phyloP scores from a whole-genome alignment of 495 filamentous ascomycete species.

The Penicillium bialowiezense region DNA sequence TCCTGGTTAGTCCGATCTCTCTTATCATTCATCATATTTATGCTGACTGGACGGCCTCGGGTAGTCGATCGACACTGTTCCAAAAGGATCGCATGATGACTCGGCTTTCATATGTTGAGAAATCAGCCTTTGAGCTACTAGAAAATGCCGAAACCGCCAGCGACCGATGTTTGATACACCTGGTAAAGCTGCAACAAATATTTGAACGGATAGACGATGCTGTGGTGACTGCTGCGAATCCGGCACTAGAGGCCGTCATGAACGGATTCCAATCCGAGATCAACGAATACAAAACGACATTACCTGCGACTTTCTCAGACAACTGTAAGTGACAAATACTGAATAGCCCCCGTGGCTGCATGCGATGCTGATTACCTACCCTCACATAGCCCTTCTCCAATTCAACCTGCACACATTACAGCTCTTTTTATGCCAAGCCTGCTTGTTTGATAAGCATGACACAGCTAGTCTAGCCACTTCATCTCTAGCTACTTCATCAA shows the following conservation, averaged over 20 bases:
- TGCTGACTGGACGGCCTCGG: background rate
- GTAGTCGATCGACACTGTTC: conserved; percentile 3
- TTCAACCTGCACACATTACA: conserved; percentile 1
- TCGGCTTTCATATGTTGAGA: background rate
- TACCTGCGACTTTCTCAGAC: background rate
- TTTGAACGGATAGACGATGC: conserved; percentile 11
- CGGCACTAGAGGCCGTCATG: background rate
- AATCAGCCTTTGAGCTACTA: background rate
- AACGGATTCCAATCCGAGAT: conserved; percentile 1
- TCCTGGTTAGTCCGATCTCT: background rate
- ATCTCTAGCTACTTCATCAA: background rate
- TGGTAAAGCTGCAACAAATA: conserved; percentile 12
- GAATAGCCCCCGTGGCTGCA: too few species aligned
- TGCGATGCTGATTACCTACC: too few species aligned
- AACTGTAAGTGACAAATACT: background rate
- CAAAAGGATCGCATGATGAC: conserved; percentile 7
- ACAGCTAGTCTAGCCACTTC: background rate
- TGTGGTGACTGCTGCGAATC: background rate
- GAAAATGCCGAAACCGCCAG: conserved; percentile 1
- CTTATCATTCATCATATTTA: background rate
- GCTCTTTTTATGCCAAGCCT: conserved; percentile 1
- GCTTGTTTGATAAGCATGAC: conserved; percentile 1
- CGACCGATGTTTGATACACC: background rate
- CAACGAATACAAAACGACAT: background rate
- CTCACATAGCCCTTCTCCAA: background rate